Evolutionary conservation across 257 asterid species (phyloP).

Genomic region (Ballota nigra): DNA sequence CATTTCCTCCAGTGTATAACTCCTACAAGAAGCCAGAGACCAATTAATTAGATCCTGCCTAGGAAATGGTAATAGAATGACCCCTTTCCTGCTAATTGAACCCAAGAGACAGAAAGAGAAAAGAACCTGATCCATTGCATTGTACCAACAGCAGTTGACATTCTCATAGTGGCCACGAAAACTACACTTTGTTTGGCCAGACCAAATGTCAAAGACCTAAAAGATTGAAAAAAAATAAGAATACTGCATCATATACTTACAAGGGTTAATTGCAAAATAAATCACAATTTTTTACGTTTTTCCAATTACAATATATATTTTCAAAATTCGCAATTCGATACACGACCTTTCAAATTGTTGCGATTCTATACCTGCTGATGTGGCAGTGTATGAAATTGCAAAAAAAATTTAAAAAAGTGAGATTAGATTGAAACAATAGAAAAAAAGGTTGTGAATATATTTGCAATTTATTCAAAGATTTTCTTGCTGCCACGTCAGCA

Average conservation of each 20-base stretch:
- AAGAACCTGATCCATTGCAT: slow-evolving; percentile 72
- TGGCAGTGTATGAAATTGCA: too few species aligned
- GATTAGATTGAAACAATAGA: too few species aligned
- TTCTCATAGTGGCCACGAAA: slow-evolving; percentile 89
- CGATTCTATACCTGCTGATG: too few species aligned
- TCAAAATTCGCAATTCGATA: too few species aligned
- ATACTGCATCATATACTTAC: not conserved
- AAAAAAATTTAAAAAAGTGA: too few species aligned
- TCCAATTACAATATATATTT: too few species aligned
- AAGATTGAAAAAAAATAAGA: slow-evolving; percentile 22
- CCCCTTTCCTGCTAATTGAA: not conserved
- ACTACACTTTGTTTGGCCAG: slow-evolving; percentile 67
- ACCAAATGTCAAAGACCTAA: slow-evolving; percentile 87
- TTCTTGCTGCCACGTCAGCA: too few species aligned
- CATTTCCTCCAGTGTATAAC: slow-evolving; percentile 76
- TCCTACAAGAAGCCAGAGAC: slow-evolving; percentile 45
- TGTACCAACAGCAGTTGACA: slow-evolving; percentile 89
- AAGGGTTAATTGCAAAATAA: too few species aligned
- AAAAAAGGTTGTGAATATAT: too few species aligned
- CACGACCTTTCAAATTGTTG: too few species aligned
- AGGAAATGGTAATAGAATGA: not conserved
- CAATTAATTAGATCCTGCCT: not conserved
- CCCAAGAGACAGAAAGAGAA: slow-evolving; percentile 11
- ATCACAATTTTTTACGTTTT: too few species aligned
- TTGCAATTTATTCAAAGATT: too few species aligned